phyloP scores from a whole-genome alignment of 225 moss, liverwort and hornwort genomes.

The Neckera pumila region DNA sequence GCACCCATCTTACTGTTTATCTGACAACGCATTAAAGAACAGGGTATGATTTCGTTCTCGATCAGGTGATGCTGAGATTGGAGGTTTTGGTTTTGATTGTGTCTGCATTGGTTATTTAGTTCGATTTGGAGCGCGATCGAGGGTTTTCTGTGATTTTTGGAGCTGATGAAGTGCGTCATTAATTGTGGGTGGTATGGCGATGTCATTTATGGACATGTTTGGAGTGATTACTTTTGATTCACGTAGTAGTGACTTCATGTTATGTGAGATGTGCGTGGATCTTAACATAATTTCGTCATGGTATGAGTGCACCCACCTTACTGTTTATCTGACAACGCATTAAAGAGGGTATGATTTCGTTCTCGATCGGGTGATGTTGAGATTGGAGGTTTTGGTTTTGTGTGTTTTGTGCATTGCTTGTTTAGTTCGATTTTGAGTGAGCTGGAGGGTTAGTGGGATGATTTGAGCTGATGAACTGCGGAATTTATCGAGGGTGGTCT shows the following conservation, averaged over 20 bases:
- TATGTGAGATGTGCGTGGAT: neutral
- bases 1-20: too few species aligned
- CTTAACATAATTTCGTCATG: neutral
- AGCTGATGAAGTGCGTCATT: neutral
- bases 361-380: neutral
- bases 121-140: neutral
- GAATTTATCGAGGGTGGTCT: neutral
- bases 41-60: too few species aligned
- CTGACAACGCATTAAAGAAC: too few species aligned
- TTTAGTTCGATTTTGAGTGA: neutral
- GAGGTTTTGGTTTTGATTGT: neutral
- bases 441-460: neutral
- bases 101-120: neutral
- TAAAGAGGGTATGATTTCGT: neutral
- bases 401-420: neutral
- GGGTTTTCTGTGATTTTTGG: neutral
- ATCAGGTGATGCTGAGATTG: neutral
- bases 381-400: neutral
- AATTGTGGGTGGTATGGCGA: neutral
- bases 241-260: neutral
- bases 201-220: neutral
- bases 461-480: neutral
- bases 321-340: neutral
- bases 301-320: neutral
- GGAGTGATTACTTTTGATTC: neutral